Base-by-base conservation (phyloP, 768 basidiomycete genomes). In the Russula compacta region DNA sequence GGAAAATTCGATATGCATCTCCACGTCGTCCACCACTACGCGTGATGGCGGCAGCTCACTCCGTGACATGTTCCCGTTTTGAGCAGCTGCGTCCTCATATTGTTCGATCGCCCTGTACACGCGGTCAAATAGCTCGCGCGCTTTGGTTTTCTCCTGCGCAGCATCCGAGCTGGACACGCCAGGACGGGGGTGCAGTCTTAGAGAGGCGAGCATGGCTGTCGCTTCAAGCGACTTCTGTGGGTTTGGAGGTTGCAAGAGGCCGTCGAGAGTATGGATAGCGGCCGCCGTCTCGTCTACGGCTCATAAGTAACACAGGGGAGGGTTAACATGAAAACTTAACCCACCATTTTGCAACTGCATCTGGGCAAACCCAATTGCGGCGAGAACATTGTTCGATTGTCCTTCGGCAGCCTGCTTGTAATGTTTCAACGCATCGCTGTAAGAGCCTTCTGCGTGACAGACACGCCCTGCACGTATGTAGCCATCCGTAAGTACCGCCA, bases 1-100 rank as follows among this genome's bases (percentile, higher is more conserved):
- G 11, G 92, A 92, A 61, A 98, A 85, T 71, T 98, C 95, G n/a
- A 86, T 75, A 65, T 92, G 87, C 81, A 98, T 83, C 61, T 95
- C 89, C 54, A 88, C 75, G 68, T 99, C 95, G 14, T 89, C 83
- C 0, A 81, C 78, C 6, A 84, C 75, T 3, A 76, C 68, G 8
- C 70, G 63, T 21, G 69, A 66, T 11, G 67, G 64, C 15, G 59
- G 47, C 6, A 61, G 61, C 8, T 56, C 62, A 14, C 33, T 44
- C n/a, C 46, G 38, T 10, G 42, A 43, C 0, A 57, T 19, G 14
- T 65, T 59, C 39, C 71, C 70, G 52, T 69, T 71, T 63, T 63
- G 66, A 14, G 73, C 59, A 10, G 81, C 77, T 4, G 73, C 67
- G 35, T 84, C 82, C n/a, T 88, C 87, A 0, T 78, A 72, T 42